phyloP scores from a whole-genome alignment of 2,329 filamentous ascomycete genomes.

The Tricladium varicosporioides region DNA sequence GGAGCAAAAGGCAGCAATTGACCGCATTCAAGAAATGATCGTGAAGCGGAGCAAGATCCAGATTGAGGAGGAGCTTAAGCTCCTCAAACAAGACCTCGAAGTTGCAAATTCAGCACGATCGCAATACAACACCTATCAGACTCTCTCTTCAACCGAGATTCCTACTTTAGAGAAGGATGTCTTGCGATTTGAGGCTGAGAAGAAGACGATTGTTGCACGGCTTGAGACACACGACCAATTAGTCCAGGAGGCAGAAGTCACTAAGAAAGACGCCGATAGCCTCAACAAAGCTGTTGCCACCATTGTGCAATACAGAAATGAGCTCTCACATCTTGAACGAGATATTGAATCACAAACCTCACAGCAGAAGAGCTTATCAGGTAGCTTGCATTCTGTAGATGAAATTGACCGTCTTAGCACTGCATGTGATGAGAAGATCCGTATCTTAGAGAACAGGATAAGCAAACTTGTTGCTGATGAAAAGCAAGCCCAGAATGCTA shows the following conservation, averaged over 20 bases:
- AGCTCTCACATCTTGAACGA: slow-evolving; percentile 67
- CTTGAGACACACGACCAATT: slow-evolving; percentile 67
- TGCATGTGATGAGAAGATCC: slow-evolving; percentile 63
- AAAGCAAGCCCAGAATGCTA: slow-evolving; percentile 66
- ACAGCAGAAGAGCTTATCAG: slow-evolving; percentile 66
- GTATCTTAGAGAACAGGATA: slow-evolving; percentile 60
- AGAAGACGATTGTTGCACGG: slow-evolving; percentile 55
- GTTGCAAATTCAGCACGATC: slow-evolving; percentile 61
- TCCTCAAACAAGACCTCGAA: slow-evolving; percentile 49
- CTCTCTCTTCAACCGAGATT: slow-evolving; percentile 66
- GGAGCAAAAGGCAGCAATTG: slow-evolving; percentile 62
- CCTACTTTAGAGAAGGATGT: slow-evolving; percentile 66
- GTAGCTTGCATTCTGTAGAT: slow-evolving; percentile 68
- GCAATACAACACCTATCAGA: slow-evolving; percentile 71
- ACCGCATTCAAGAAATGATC: too few species aligned
- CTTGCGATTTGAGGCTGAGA: slow-evolving; percentile 58
- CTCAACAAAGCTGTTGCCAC: slow-evolving; percentile 73
- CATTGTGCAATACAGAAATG: slow-evolving; percentile 69
- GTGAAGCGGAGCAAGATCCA: too few species aligned
- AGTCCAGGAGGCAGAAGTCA: slow-evolving; percentile 62
- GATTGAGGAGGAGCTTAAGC: slow-evolving; percentile 50
- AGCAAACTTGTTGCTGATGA: slow-evolving; percentile 66
- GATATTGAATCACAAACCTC: slow-evolving; percentile 74
- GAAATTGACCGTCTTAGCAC: slow-evolving; percentile 80
- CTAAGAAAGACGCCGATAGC: slow-evolving; percentile 71